Percentiles rank a stretch among this genome's conserved stretches.
Conservation (phyloP, 495 filamentous ascomycete species). For the Sordaria brevicollis region DNA sequence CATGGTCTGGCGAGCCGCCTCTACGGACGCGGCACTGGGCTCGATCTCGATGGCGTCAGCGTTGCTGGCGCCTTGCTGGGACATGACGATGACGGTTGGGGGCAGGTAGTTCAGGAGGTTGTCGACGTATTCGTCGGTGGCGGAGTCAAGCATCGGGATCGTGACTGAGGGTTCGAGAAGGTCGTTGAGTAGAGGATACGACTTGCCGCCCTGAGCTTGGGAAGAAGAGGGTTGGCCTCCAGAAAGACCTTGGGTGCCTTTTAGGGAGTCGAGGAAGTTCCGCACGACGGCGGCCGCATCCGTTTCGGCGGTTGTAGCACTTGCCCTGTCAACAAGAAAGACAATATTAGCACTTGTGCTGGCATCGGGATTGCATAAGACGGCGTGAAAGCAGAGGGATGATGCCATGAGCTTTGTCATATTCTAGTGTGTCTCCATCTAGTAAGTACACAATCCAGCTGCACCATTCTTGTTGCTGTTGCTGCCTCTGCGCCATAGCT, state of each 20-base stretch:
- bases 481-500: constrained; percentile 5
- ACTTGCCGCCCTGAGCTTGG: constrained; percentile 42
- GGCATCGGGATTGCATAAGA: background rate
- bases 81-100: constrained; percentile 52
- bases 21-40: constrained; percentile 51
- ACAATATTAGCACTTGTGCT: constrained; percentile 22
- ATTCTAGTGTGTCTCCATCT: constrained; percentile 10
- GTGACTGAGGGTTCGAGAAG: constrained; percentile 69
- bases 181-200: constrained; percentile 79
- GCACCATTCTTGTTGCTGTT: background rate
- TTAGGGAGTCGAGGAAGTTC: constrained; percentile 79
- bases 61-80: constrained; percentile 49
- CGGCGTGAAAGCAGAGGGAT: background rate
- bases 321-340: constrained; percentile 23
- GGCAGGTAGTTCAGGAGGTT: constrained; percentile 69
- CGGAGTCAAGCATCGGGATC: constrained; percentile 61
- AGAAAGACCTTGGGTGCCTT: constrained; percentile 38
- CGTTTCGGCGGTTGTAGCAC: constrained; percentile 16
- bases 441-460: constrained; percentile 18
- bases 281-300: constrained; percentile 64
- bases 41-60: constrained; percentile 35
- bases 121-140: constrained; percentile 55
- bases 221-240: constrained; percentile 19
- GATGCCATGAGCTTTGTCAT: constrained; percentile 7
- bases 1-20: constrained; percentile 65